Conservation (phyloP, 148 eudicot species). For the Amaranthus hypochondriacus region DNA sequence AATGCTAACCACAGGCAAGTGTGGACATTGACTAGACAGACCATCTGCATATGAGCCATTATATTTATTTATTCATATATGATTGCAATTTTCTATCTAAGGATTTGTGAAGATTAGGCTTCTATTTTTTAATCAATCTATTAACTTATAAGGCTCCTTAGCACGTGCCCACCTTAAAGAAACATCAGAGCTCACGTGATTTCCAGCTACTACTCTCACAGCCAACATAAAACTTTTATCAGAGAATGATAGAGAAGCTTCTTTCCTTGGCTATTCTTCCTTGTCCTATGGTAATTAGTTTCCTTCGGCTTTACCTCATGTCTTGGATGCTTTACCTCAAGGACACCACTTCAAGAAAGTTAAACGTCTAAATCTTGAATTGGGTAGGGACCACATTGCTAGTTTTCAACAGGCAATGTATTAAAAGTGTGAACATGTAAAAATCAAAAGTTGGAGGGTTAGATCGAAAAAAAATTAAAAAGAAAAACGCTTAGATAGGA, state of each 20-base stretch:
- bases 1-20: conserved; percentile 28
- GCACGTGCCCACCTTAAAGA: conserved; percentile 23
- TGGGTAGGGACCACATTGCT: conserved; percentile 15
- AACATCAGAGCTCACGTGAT: conserved; percentile 25
- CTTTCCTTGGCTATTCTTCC: conserved; percentile 16
- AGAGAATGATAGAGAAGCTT: conserved; percentile 26
- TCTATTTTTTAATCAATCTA: background rate
- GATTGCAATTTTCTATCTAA: background rate
- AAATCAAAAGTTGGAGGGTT: conserved; percentile 10
- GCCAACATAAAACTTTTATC: conserved; percentile 3
- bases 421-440: conserved; percentile 1
- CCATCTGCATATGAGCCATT: conserved; percentile 7
- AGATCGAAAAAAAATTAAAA: background rate
- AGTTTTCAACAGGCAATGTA: background rate
- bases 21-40: conserved; percentile 28
- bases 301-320: conserved; percentile 21
- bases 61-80: background rate
- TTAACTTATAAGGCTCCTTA: conserved; percentile 6
- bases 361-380: background rate
- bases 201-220: conserved; percentile 4
- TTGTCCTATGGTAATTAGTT: conserved; percentile 15
- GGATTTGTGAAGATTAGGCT: background rate
- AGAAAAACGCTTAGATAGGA: background rate
- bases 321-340: conserved; percentile 5
- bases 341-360: background rate